phyloP scores from a whole-genome alignment of 1,139 yeast genomes.

The Starmera stellimalicola region DNA sequence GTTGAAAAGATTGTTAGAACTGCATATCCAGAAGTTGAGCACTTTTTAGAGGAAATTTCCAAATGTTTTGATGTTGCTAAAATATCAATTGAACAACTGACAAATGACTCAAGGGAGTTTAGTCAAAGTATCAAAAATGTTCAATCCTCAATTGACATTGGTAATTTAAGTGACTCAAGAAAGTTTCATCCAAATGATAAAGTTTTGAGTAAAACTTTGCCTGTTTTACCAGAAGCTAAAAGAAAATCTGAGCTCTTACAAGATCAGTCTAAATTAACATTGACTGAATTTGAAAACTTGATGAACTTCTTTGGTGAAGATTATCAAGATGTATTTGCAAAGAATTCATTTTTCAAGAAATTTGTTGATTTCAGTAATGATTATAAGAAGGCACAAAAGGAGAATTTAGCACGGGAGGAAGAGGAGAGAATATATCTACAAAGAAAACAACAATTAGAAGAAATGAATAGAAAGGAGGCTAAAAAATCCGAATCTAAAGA shows the following conservation, averaged over 20 bases:
- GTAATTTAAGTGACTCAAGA: slow-evolving; percentile 67
- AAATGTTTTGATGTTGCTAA: slow-evolving; percentile 54
- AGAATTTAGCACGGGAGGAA: slow-evolving; percentile 60
- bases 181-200: slow-evolving; percentile 69
- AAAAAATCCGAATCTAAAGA: slow-evolving; percentile 7
- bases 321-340: slow-evolving; percentile 56
- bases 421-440: slow-evolving; percentile 59
- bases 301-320: slow-evolving; percentile 78
- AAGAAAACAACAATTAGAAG: slow-evolving; percentile 51
- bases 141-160: slow-evolving; percentile 63
- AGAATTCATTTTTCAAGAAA: slow-evolving; percentile 58
- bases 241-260: slow-evolving; percentile 52
- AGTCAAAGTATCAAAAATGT: slow-evolving; percentile 53
- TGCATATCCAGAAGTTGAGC: slow-evolving; percentile 56
- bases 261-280: slow-evolving; percentile 55
- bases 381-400: slow-evolving; percentile 55
- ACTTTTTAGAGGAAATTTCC: slow-evolving; percentile 49
- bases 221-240: slow-evolving; percentile 59
- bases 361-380: slow-evolving; percentile 58
- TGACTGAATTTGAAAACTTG: slow-evolving; percentile 58
- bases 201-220: slow-evolving; percentile 51
- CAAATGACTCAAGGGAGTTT: slow-evolving; percentile 52
- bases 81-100: slow-evolving; percentile 57
- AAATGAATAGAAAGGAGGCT: slow-evolving; percentile 21
- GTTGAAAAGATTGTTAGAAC: slow-evolving; percentile 64